A percentile compares a stretch with the other conserved stretches of the same genome.
phyloP scores from a whole-genome alignment of 2,329 filamentous ascomycete genomes.

The Fusarium sp. region DNA sequence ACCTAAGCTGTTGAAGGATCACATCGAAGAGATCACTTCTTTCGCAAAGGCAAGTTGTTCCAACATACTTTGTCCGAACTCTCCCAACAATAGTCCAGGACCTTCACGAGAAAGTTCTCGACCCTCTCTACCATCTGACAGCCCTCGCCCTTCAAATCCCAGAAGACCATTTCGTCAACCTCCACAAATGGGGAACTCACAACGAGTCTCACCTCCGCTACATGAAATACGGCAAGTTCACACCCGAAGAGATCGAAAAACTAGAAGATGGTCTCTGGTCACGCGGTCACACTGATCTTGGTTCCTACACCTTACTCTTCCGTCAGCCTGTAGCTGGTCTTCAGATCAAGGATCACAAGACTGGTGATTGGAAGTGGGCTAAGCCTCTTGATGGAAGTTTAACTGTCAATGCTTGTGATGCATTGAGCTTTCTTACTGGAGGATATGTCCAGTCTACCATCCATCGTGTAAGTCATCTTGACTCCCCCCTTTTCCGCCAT shows the following conservation, averaged over 20 bases:
- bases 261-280: constrained; percentile 58
- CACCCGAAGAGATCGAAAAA: constrained; percentile 59
- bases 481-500: rapidly evolving
- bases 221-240: constrained; percentile 68
- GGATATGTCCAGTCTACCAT: constrained; percentile 60
- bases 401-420: constrained; percentile 65
- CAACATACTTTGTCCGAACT: too few relatives aligned
- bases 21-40: constrained; percentile 24
- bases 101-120: constrained; percentile 66
- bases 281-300: constrained; percentile 68
- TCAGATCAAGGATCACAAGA: constrained; percentile 63
- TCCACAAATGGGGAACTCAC: constrained; percentile 68
- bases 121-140: constrained; percentile 69
- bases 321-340: constrained; percentile 69
- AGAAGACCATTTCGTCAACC: constrained; percentile 65
- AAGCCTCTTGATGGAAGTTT: constrained; percentile 62
- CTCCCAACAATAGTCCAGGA: constrained; percentile 1
- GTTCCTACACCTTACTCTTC: constrained; percentile 68
- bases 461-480: constrained; percentile 48
- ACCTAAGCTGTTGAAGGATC: background rate
- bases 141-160: constrained; percentile 71
- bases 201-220: constrained; percentile 73
- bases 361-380: constrained; percentile 64
- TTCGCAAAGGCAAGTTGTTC: constrained; percentile 31
- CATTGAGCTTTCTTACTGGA: constrained; percentile 61